Percentiles rank a stretch among this genome's conserved stretches.
These are phyloP conservation scores for Penicillium sp. DNA, from an alignment of 2,329 filamentous ascomycete species.

Conservation along the genomic window DNA sequence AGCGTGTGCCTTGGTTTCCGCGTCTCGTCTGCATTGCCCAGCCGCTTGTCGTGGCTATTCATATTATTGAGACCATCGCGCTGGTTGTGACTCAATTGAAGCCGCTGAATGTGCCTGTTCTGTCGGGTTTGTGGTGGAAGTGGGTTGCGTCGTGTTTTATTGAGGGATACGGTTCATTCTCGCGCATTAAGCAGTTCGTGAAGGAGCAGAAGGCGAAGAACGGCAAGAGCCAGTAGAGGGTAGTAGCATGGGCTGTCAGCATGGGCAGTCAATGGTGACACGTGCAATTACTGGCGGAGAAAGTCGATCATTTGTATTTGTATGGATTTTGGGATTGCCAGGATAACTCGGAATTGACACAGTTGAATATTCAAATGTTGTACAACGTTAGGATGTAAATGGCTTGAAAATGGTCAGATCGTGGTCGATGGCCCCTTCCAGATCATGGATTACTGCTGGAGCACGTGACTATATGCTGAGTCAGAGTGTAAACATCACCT, in stretches of 20 bases:
- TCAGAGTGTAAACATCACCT: slow-evolving; percentile 25
- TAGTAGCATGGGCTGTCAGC: neutral
- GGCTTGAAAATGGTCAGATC: neutral
- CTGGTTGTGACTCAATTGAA: slow-evolving; percentile 50
- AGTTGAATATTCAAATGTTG: neutral
- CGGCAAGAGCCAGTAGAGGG: slow-evolving; percentile 24
- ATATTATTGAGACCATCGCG: slow-evolving; percentile 60
- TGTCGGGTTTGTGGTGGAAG: slow-evolving; percentile 52
- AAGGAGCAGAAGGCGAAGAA: slow-evolving; percentile 39
- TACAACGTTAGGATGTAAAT: neutral
- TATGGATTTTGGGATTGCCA: neutral
- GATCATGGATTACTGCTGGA: neutral
- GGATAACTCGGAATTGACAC: neutral
- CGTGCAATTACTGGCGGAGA: neutral
- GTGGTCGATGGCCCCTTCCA: neutral
- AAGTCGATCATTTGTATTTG: neutral
- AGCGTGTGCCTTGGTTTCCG: slow-evolving; percentile 60
- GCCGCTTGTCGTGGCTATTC: slow-evolving; percentile 61
- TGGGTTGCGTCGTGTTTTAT: slow-evolving; percentile 56
- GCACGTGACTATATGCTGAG: slow-evolving; percentile 8
- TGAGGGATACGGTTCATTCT: slow-evolving; percentile 53
- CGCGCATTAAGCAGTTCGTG: slow-evolving; percentile 50
- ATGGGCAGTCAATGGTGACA: neutral
- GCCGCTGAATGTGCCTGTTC: slow-evolving; percentile 53
- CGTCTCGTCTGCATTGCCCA: slow-evolving; percentile 60